Percentiles rank a stretch among this genome's conserved stretches.
These are phyloP conservation scores for Paxillus rubicundulus DNA, from an alignment of 768 basidiomycete species.

Conservation along the genomic window DNA sequence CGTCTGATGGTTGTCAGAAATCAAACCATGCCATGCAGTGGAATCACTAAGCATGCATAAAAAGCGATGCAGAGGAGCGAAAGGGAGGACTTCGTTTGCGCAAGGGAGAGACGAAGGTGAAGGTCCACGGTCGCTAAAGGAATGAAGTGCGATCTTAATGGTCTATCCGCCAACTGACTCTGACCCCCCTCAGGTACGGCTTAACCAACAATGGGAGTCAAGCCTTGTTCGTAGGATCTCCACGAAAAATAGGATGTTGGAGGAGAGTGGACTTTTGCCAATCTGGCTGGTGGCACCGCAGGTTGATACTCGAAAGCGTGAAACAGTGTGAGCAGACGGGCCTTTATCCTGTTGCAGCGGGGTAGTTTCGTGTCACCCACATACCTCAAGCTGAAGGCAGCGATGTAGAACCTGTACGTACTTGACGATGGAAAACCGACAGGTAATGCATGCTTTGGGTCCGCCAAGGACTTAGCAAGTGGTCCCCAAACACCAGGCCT, in stretches of 20 bases:
- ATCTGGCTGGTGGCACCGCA: conserved; percentile 46
- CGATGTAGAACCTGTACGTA: conserved; percentile 27
- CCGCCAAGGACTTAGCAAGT: conserved; percentile 63
- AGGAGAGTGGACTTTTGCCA: conserved; percentile 30
- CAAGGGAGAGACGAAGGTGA: too few species aligned
- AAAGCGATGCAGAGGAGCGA: too few species aligned
- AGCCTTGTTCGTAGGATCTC: conserved; percentile 37
- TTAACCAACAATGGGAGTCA: conserved; percentile 42
- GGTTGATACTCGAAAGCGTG: conserved; percentile 53
- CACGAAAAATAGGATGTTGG: conserved; percentile 43
- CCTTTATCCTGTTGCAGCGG: conserved; percentile 34
- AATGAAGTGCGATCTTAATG: too few species aligned
- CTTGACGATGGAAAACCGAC: conserved; percentile 59
- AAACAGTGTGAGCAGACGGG: conserved; percentile 47
- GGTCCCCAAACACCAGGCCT: conserved; percentile 63
- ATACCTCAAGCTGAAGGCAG: background rate
- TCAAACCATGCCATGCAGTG: too few species aligned
- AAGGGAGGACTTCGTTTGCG: too few species aligned
- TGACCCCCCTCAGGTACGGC: background rate
- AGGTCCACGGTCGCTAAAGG: too few species aligned
- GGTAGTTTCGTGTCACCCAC: too few species aligned
- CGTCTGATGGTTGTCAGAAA: too few species aligned
- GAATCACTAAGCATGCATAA: too few species aligned
- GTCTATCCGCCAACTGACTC: too few species aligned
- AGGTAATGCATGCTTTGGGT: conserved; percentile 63